Base-by-base conservation (phyloP, 2,329 filamentous ascomycete genomes). In the Xylariaceae sp. region DNA sequence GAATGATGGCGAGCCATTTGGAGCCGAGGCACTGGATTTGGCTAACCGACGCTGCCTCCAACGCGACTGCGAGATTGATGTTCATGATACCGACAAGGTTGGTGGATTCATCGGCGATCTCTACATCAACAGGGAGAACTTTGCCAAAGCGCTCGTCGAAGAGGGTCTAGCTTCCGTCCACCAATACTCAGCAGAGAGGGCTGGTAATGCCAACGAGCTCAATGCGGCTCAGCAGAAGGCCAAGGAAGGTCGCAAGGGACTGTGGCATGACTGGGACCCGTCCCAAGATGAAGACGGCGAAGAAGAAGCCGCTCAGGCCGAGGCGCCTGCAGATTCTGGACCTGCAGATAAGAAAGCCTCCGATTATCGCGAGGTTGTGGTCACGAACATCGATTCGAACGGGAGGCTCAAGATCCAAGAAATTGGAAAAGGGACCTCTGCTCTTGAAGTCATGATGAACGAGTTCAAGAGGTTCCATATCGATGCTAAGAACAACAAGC, bases 101-200 rank as follows among this genome's bases (percentile, higher is more conserved):
- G 94, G 94, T 62, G 94, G 94, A 35, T 99, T 99, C 75, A 97
- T 99, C 59, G 94, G 94, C 48, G 89, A 90, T 12, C 78, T 99
- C 19, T 96, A 90, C 69, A 82, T 99, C 68, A 92, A 90, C 75
- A 88, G 91, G 46, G 92, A 97, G 72, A 97, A 89, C 74, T 95
- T 99, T 65, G 89, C 91, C 63, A 96, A 96, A 76, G 70, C 89
- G 2, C 80, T 99, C 1, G 83, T 99, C 1, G 94, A 97, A 70
- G 94, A 99, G 71, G 94, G 94, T 54, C 78, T 96, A 30, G 92
- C 94, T 14, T 86, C 86, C 17, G 92, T 99, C 14, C 92, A 97
- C 68, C 84, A 86, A 49, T 97, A 96, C 74, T 96, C 92, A 19
- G 94, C 94, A 0, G 92, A 99, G 73, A 95, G 95, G 75, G 87